Base-by-base conservation (phyloP, 164 flowering plant genomes). In the Euptelea pleiosperma region DNA sequence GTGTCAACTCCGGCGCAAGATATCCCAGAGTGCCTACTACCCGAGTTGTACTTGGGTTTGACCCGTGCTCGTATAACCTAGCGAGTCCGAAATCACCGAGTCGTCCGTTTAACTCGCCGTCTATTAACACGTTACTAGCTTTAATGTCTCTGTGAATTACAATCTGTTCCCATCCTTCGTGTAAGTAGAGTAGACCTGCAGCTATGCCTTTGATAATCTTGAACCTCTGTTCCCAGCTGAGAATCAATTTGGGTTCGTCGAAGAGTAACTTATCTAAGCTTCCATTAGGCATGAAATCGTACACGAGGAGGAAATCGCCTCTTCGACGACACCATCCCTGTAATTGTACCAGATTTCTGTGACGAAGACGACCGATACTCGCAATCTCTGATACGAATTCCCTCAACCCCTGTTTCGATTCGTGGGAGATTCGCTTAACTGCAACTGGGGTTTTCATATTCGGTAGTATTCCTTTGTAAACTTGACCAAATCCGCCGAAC, bases 111-210 rank as follows among this genome's bases (percentile, higher is more conserved):
- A 82, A 30, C 21, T 81, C 84, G 12, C 29, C 44, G 54, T 82
- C 91, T 2, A 85, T 48, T 19, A 85, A 67, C 11, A 85, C 81
- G 47, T 82, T 85, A 55, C 84, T 76, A 0, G 88, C 84, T 59
- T 85, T 85, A 9, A 85, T 61, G 58, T 85, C 91, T 31, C 91
- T 64, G 50, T 85, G 91, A 49, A 85, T 63, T 50, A 85, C 88
- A 2, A 75, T 70, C 59, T 85, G 86, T 34, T 83, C 88, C 65
- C 77, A 85, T 15, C 75, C 83, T 49, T 83, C 85, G 60, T 85
- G 91, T 4, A 85, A 36, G 57, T 85, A 85, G 14, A 81, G 61
- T 4, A 85, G 80, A 4, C 73, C 92, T 0, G 82, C 66, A 24
- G 89, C 88, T 0, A 85, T 76, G 8, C 73, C 89, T 55, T 73